Evolutionary conservation across 2,329 filamentous ascomycete genomes (phyloP).

Genomic region (Fusarium siculi): DNA sequence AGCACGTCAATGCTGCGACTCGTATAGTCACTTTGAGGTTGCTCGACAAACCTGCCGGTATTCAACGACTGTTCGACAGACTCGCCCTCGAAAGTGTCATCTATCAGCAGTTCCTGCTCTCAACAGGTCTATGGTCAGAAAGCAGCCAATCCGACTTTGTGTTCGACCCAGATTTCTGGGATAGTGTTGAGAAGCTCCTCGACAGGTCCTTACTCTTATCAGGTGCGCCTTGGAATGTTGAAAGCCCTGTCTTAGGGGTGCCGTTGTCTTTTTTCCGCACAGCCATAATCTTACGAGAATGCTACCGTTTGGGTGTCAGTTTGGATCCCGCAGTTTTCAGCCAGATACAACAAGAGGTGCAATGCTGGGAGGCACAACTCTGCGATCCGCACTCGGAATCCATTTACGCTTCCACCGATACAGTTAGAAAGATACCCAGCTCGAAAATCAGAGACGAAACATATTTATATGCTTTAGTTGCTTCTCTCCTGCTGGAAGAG

Average conservation of each 20-base stretch:
- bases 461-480: constrained; percentile 30
- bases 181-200: constrained; percentile 24
- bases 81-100: constrained; percentile 41
- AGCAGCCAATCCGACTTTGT: background rate
- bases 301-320: background rate
- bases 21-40: constrained; percentile 33
- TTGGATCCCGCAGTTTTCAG: background rate
- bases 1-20: constrained; percentile 36
- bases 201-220: constrained; percentile 21
- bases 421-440: background rate
- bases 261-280: constrained; percentile 34
- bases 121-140: constrained; percentile 39
- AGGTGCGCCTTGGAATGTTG: constrained; percentile 12
- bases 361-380: constrained; percentile 21
- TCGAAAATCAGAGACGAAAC: constrained; percentile 27
- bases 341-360: constrained; percentile 9
- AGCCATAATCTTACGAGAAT: constrained; percentile 12
- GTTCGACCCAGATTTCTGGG: constrained; percentile 34
- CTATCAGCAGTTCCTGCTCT: constrained; percentile 37
- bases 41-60: background rate
- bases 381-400: background rate
- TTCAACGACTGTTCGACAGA: constrained; percentile 32
- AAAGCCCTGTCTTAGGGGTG: constrained; percentile 40
- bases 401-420: background rate
- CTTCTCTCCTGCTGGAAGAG: constrained; percentile 35